Evolutionary conservation across 768 basidiomycete genomes (phyloP).

Genomic region (Cystofilobasidium bisporidii): DNA sequence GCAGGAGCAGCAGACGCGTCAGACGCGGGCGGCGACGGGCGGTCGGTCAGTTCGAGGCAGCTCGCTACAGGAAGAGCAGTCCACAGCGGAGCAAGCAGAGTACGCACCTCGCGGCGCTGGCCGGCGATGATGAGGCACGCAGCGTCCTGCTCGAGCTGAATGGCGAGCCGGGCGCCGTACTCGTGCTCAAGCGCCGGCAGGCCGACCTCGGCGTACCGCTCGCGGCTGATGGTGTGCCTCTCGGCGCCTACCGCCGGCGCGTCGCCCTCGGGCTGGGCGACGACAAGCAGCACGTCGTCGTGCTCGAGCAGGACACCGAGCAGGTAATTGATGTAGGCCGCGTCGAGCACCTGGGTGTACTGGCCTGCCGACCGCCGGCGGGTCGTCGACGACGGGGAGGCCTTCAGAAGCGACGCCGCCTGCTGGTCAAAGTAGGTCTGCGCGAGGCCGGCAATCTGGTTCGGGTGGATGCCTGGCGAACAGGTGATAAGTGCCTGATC

Average conservation of each 20-base stretch:
- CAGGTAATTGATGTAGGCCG: neutral
- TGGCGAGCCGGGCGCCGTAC: neutral
- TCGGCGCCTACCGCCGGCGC: neutral
- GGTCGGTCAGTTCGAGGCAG: neutral
- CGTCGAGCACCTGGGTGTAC: neutral
- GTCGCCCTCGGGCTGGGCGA: neutral
- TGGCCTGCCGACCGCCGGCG: constrained; percentile 4
- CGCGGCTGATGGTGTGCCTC: neutral
- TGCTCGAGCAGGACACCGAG: constrained; percentile 5
- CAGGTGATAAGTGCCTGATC: too few species aligned
- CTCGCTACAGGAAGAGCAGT: too few species aligned
- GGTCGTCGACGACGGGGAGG: neutral
- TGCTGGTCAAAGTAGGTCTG: neutral
- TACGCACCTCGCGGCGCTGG: neutral
- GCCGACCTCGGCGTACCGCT: neutral
- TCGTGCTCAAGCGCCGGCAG: neutral
- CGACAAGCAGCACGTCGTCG: neutral
- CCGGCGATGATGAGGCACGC: neutral
- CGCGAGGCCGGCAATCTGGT: neutral
- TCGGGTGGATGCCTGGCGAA: neutral
- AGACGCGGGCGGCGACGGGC: neutral
- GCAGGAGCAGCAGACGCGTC: too few species aligned
- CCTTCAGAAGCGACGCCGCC: neutral
- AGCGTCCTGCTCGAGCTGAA: neutral
- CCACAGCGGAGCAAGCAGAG: neutral